Percentiles rank a stretch among this genome's conserved stretches.
phyloP scores from a whole-genome alignment of 2,329 filamentous ascomycete species.

The Fusarium sp. region DNA sequence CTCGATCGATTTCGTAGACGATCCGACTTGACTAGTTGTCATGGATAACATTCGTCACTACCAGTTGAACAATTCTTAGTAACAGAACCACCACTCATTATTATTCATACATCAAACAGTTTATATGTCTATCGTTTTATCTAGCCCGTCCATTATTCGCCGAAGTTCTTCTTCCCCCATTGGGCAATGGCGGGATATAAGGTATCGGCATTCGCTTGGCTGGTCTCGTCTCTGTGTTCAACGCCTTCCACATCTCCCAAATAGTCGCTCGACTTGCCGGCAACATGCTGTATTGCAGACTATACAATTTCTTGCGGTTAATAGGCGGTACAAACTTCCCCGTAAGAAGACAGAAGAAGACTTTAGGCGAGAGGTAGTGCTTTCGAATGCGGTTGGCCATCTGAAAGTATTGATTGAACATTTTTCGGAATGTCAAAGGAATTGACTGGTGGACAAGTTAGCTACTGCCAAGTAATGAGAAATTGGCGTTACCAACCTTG shows the following conservation, averaged over 20 bases:
- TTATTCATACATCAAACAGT: background rate
- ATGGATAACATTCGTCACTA: background rate
- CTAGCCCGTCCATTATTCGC: constrained; percentile 48
- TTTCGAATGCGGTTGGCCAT: constrained; percentile 92
- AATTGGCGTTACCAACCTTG: constrained; percentile 67
- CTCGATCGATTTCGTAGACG: background rate
- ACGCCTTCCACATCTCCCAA: constrained; percentile 83
- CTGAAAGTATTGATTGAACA: constrained; percentile 98
- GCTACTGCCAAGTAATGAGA: background rate
- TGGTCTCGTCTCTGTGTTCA: constrained; percentile 65
- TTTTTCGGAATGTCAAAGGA: constrained; percentile 88
- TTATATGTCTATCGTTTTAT: constrained; percentile 31
- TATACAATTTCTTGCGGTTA: constrained; percentile 93
- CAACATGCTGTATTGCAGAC: constrained; percentile 97
- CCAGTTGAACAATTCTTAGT: background rate
- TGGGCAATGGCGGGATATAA: constrained; percentile 50
- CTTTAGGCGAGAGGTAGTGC: constrained; percentile 91
- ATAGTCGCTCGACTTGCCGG: constrained; percentile 84
- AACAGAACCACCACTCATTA: constrained; percentile 5
- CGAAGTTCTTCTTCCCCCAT: constrained; percentile 48
- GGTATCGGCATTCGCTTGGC: constrained; percentile 57
- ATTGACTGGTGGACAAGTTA: constrained; percentile 71
- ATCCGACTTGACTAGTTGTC: background rate
- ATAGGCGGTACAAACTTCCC: constrained; percentile 96
- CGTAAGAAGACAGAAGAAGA: constrained; percentile 87